These are phyloP conservation scores for Solanum pimpinellifolium DNA, from an alignment of 257 asterid species.

Conservation along the genomic window DNA sequence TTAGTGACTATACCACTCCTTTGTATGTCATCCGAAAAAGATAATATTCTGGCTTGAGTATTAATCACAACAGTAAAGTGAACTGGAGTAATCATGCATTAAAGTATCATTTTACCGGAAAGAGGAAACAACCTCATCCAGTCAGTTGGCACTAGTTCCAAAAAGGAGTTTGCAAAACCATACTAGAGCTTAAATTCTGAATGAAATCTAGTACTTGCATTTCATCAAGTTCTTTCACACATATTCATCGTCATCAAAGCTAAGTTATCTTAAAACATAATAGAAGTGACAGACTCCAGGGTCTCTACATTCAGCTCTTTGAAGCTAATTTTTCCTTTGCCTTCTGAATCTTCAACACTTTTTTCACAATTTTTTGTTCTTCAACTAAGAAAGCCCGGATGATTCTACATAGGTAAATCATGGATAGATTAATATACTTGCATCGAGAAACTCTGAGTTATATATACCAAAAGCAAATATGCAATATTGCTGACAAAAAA, in stretches of 20 bases:
- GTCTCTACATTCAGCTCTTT: conserved; percentile 26
- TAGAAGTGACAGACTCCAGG: neutral
- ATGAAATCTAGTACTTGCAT: neutral
- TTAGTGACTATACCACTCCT: neutral
- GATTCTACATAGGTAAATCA: conserved; percentile 21
- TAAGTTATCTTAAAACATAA: neutral
- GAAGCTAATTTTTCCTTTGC: conserved; percentile 41
- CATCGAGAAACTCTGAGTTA: neutral
- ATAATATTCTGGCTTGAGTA: neutral
- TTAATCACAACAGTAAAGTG: neutral
- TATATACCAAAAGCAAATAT: neutral
- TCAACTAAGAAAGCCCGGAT: conserved; percentile 69
- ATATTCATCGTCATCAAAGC: conserved; percentile 23
- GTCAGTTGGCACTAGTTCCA: neutral
- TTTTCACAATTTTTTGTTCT: conserved; percentile 64
- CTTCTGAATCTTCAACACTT: conserved; percentile 67
- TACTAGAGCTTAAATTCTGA: neutral
- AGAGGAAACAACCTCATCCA: neutral
- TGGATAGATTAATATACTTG: neutral
- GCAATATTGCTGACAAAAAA: neutral
- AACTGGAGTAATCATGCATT: neutral
- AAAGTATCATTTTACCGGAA: neutral
- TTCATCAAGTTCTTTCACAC: neutral
- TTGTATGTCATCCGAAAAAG: neutral
- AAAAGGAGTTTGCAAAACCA: neutral